A percentile compares a stretch with the other conserved stretches of the same genome.
These are phyloP conservation scores for Gomphus sp. DNA, from an alignment of 1,284 basidiomycete species.

Conservation along the genomic window DNA sequence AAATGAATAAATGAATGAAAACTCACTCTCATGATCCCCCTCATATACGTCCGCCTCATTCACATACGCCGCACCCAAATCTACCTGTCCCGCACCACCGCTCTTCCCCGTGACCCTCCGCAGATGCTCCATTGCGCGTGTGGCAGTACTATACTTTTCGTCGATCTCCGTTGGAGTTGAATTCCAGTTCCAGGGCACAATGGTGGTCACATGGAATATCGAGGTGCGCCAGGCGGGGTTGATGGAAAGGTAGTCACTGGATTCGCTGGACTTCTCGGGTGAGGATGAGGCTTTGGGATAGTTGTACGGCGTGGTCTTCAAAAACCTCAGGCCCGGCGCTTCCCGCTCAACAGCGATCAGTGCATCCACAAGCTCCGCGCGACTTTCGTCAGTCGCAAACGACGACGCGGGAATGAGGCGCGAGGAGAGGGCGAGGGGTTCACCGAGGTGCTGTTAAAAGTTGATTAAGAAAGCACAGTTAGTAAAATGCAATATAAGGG, in stretches of 20 bases:
- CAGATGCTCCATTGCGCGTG: conserved; percentile 16
- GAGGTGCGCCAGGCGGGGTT: not conserved
- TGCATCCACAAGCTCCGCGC: conserved; percentile 26
- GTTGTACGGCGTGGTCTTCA: conserved; percentile 19
- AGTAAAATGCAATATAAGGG: too few relatives aligned
- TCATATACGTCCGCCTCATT: conserved; percentile 54
- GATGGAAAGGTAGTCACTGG: not conserved
- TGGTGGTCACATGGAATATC: conserved; percentile 18
- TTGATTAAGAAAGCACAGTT: too few relatives aligned
- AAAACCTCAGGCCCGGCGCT: conserved; percentile 16
- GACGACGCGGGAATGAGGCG: conserved; percentile 30
- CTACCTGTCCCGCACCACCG: conserved; percentile 18
- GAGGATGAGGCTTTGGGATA: conserved; percentile 10
- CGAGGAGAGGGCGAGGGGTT: conserved; percentile 31
- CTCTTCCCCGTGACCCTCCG: conserved; percentile 17
- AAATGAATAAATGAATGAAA: too few relatives aligned
- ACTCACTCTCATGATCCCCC: conserved; percentile 36
- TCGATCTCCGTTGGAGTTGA: conserved; percentile 29
- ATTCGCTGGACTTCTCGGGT: too few relatives aligned
- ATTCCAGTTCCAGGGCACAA: conserved; percentile 30
- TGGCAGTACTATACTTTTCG: conserved; percentile 22
- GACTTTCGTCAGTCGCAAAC: conserved; percentile 23
- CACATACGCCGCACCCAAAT: conserved; percentile 14
- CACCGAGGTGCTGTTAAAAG: conserved; percentile 30
- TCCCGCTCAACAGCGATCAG: conserved; percentile 22